Conservation (phyloP, 352 stramenopile species). For the Aphanomyces invadans region DNA sequence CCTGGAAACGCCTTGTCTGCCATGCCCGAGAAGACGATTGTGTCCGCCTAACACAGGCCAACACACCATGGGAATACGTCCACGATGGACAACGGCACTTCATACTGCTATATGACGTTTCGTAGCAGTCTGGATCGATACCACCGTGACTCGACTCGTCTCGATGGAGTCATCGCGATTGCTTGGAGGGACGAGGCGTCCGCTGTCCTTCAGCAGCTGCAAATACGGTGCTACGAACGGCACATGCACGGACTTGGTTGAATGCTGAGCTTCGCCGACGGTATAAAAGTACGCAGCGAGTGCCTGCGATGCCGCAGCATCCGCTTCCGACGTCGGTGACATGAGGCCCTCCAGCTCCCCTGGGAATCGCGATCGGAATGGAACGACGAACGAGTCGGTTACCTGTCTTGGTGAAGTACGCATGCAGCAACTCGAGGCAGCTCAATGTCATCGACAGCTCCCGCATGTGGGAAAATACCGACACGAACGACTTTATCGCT, state of each 20-base stretch:
- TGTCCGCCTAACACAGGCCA: constrained; percentile 11
- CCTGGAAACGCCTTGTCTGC: constrained; percentile 22
- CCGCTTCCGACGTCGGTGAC: constrained; percentile 36
- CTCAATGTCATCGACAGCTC: neutral
- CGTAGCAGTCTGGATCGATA: neutral
- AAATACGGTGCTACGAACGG: constrained; percentile 71
- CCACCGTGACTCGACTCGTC: neutral
- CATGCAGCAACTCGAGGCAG: constrained; percentile 9
- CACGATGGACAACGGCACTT: neutral
- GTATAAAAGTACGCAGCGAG: constrained; percentile 60
- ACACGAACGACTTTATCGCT: neutral
- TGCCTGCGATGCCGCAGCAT: constrained; percentile 51
- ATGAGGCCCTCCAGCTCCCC: constrained; percentile 34
- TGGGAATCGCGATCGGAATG: neutral
- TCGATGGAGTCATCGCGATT: neutral
- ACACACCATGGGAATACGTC: neutral
- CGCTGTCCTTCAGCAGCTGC: constrained; percentile 33
- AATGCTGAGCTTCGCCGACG: constrained; percentile 47
- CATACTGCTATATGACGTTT: neutral
- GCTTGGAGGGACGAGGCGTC: neutral
- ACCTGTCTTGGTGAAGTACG: constrained; percentile 15
- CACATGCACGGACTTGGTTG: constrained; percentile 46
- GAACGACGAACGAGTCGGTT: neutral
- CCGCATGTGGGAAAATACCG: neutral
- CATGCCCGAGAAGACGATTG: neutral